Evolutionary conservation across 441 rosid species (phyloP), one percentile per base, ranked within the genome.

Genomic region (Kokia cookei): DNA sequence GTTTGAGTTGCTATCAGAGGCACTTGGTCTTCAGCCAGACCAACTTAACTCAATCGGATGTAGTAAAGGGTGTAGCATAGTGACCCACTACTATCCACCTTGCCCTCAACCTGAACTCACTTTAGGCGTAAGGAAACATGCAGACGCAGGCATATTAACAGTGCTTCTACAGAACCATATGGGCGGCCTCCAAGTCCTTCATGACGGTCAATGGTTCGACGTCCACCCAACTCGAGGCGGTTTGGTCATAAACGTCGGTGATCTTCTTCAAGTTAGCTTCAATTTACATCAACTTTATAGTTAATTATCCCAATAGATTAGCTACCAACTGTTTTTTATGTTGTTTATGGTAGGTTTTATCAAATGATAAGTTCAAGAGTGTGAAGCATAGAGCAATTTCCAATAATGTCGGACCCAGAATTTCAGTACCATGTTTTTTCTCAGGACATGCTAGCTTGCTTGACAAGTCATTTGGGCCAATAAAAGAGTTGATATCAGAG

Each of bases 51-150:
- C 60, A 40, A 74, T 74, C 58, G 80, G 71, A 14, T 76, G 80
- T 2, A 9, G 40, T 0, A 67, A 71, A 37, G 73, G 57, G 7
- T 24, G 27, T 72, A 65, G 47, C 13, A 43, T 84, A 42, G n/a
- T 77, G 45, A 45, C 81, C 14, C 83, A 86, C 60, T 86, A 82
- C 83, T 82, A 84, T 43, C 89, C 88, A 8, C 29, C 82, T 0
- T 86, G 91, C 22, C 86, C 86, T 3, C 77, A 75, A 15, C 86
- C 89, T 0, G 78, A 84, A 26, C 19, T 75, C 48, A 77, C 89
- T 0, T 15, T 80, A 60, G 89, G 88, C 0, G 45, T 63, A 27
- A 77, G n/a, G 4, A 53, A 50, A 55, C 78, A 77, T 57, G 19
- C 83, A 0, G 80, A 77, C 57, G 50, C 73, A 2, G 63, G 71